Conservation (phyloP, 495 filamentous ascomycete species). For the Talaromyces liani region DNA sequence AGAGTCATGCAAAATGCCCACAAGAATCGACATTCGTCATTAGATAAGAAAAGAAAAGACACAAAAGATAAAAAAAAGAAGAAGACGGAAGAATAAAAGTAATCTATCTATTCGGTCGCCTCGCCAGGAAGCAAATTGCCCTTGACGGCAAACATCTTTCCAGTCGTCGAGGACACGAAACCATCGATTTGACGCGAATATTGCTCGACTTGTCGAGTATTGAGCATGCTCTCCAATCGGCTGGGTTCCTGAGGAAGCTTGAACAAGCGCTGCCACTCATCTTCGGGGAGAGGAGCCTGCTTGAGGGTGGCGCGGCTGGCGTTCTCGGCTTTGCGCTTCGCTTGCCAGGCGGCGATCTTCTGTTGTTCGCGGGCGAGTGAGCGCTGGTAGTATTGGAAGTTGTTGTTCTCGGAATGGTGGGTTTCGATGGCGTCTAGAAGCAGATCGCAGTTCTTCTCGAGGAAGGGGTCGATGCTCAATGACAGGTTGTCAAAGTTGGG, state of each 20-base stretch:
- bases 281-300: constrained; percentile 82
- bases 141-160: constrained; percentile 98
- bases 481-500: constrained; percentile 87
- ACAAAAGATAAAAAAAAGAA: neutral
- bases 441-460: constrained; percentile 97
- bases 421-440: constrained; percentile 93
- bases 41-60: constrained; percentile 6
- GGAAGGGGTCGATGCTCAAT: constrained; percentile 90
- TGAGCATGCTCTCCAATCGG: constrained; percentile 84
- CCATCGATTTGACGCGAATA: constrained; percentile 95
- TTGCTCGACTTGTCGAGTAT: constrained; percentile 93
- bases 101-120: constrained; percentile 30
- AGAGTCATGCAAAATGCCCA: constrained; percentile 37
- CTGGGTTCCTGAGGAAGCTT: constrained; percentile 93
- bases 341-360: constrained; percentile 93
- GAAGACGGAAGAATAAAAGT: neutral
- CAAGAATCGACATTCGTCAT: constrained; percentile 6
- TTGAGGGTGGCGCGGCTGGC: constrained; percentile 74
- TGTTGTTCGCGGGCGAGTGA: constrained; percentile 91
- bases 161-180: constrained; percentile 82
- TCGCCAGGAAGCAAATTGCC: constrained; percentile 52
- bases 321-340: constrained; percentile 94
- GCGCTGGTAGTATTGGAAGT: constrained; percentile 96
- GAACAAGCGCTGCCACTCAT: constrained; percentile 96
- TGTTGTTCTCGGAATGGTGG: constrained; percentile 97